A percentile compares a stretch with the other conserved stretches of the same genome.
These are phyloP conservation scores for Hyaloscypha hepaticicola DNA, from an alignment of 495 filamentous ascomycete genomes.

Conservation along the genomic window DNA sequence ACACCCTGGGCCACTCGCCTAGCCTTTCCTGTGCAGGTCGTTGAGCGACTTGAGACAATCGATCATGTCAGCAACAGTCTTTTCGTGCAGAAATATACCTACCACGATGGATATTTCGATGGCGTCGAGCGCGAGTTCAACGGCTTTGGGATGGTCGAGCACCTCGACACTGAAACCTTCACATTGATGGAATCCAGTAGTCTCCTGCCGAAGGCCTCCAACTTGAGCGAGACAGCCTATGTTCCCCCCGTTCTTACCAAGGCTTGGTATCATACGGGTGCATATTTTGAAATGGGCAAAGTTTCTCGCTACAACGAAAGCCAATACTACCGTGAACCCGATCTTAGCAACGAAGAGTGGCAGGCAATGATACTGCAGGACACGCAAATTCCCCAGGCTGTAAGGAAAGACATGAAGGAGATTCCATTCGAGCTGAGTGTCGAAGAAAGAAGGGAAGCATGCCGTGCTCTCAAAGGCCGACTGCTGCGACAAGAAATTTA, in stretches of 20 bases:
- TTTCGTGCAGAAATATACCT: conserved; percentile 28
- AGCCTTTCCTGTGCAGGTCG: conserved; percentile 36
- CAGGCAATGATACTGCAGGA: neutral
- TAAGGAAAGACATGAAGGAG: too few relatives aligned
- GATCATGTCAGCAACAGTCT: conserved; percentile 29
- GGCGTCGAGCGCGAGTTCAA: conserved; percentile 36
- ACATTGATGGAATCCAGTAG: neutral
- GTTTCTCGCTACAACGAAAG: neutral
- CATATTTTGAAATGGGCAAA: neutral
- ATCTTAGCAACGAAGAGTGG: neutral
- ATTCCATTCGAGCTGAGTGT: neutral
- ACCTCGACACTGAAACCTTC: conserved; percentile 33
- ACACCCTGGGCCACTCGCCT: conserved; percentile 35
- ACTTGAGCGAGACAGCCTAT: neutral
- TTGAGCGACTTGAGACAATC: conserved; percentile 13
- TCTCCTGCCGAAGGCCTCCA: neutral
- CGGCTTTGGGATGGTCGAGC: conserved; percentile 39
- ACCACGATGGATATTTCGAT: conserved; percentile 42
- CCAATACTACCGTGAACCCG: too few relatives aligned
- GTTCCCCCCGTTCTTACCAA: conserved; percentile 26
- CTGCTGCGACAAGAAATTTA: conserved; percentile 32
- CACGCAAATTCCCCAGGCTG: too few relatives aligned
- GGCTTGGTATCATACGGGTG: conserved; percentile 31
- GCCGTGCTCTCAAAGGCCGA: conserved; percentile 30
- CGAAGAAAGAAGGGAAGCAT: conserved; percentile 16